Base-by-base conservation (phyloP, 83 land plant species). In the Thuja plicata region DNA sequence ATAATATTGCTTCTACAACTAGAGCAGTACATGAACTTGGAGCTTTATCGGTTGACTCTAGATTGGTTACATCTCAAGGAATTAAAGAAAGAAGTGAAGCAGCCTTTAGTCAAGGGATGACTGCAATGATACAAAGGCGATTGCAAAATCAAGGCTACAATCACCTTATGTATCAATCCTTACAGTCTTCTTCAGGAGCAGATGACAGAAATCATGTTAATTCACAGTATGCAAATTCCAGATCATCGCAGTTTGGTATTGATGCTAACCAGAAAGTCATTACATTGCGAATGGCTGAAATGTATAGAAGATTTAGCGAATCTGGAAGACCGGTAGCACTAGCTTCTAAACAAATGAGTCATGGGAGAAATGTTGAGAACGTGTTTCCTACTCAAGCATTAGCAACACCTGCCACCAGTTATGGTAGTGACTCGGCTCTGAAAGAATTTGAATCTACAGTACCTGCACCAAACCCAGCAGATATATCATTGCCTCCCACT, bases 141-240 rank as follows among this genome's bases (percentile, higher is more conserved):
- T 82, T 82, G 13, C 85, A 82, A 82, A 82, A 82, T 82, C 52
- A 43, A 43, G 54, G 85, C 32, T 43, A 82, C 85, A 82, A 46
- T 82, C 85, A 43, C 30, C 46, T 43, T 82, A 82, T 82, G 48
- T 82, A 82, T 82, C 52, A 46, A 45, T 82, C 52, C 43, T 43
- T 27, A 82, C 85, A 82, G 52, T 82, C 85, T 55, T 86, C 87
- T 55, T 32, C 70, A 77, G 54, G 66, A 86, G 57, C 90, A 78
- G 52, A 66, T 55, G 93, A 90, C 70, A 84, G 86, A 43, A 38
- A 88, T 87, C 91, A 91, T 76, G 87, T 92, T 35, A 93, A 89
- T 92, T 90, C 92, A 3, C 94, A 91, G 84, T 93, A 91, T 94
- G 93, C 94, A 24, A 91, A 94, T 32, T 84, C 94, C 86, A 93